A percentile compares a stretch with the other conserved stretches of the same genome.
Evolutionary conservation across 1,284 basidiomycete genomes (phyloP).

Genomic region (Pseudozyma flocculosa): DNA sequence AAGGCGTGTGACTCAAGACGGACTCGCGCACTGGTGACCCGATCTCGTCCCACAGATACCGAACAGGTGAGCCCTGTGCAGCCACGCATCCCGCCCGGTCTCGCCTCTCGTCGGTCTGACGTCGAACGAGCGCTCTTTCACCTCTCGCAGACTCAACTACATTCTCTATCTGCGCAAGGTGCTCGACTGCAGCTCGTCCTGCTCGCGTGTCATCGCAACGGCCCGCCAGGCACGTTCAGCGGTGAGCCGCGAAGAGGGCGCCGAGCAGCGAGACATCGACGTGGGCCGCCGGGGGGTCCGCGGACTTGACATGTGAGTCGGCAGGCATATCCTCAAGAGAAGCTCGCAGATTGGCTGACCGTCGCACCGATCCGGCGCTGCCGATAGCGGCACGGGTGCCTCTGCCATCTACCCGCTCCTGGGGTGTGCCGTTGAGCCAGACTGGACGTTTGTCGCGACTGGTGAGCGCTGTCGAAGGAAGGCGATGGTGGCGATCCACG

Average conservation of each 20-base stretch:
- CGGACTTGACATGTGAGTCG: not conserved
- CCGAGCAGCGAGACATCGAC: not conserved
- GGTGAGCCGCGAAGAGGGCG: not conserved
- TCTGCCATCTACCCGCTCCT: constrained; percentile 81
- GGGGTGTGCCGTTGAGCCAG: constrained; percentile 53
- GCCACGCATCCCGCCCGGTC: not conserved
- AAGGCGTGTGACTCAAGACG: too few species aligned
- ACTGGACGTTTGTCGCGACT: constrained; percentile 20
- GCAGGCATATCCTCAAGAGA: too few species aligned
- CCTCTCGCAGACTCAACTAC: constrained; percentile 17
- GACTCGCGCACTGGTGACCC: too few species aligned
- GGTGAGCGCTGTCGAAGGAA: not conserved
- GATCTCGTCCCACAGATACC: constrained; percentile 15
- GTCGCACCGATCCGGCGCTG: too few species aligned
- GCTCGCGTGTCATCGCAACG: constrained; percentile 1
- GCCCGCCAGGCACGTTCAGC: too few species aligned
- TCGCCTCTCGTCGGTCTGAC: not conserved
- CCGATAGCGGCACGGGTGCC: constrained; percentile 20
- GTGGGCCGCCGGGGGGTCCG: not conserved
- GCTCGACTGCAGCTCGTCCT: constrained; percentile 5
- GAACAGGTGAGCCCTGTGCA: constrained; percentile 6
- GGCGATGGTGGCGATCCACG: not conserved
- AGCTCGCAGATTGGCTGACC: too few species aligned
- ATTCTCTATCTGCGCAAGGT: constrained; percentile 15
- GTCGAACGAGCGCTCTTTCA: not conserved